phyloP scores from a whole-genome alignment of 2,329 filamentous ascomycete genomes.

The Fonsecaea erecta region DNA sequence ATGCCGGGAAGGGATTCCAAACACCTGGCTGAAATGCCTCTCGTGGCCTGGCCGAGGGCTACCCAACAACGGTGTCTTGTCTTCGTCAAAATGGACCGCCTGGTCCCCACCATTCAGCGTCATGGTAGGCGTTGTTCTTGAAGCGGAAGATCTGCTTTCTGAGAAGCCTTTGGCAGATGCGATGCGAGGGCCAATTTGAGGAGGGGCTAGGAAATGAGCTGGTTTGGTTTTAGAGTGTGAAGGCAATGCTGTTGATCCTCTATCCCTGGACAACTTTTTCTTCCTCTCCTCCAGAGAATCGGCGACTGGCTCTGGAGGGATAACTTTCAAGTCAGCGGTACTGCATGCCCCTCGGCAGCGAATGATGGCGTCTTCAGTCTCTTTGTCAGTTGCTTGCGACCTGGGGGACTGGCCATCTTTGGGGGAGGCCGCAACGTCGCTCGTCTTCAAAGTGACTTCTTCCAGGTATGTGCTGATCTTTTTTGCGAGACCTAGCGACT shows the following conservation, averaged over 20 bases:
- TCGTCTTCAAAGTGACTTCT: not conserved
- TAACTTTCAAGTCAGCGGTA: conserved; percentile 1
- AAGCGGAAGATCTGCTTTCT: not conserved
- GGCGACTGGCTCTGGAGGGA: conserved; percentile 13
- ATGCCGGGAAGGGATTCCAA: conserved; percentile 32
- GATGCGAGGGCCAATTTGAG: conserved; percentile 14
- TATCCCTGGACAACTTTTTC: conserved; percentile 1
- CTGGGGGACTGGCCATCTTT: not conserved
- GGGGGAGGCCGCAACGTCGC: not conserved
- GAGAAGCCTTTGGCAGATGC: conserved; percentile 6
- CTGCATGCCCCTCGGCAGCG: conserved; percentile 15
- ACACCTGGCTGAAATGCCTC: conserved; percentile 33
- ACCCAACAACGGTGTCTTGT: conserved; percentile 16
- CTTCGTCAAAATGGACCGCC: conserved; percentile 18
- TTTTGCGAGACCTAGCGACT: conserved; percentile 10
- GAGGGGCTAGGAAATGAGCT: conserved; percentile 6
- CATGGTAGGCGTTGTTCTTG: conserved; percentile 1
- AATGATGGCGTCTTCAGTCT: not conserved
- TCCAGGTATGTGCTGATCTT: conserved; percentile 18
- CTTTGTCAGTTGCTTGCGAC: conserved; percentile 1
- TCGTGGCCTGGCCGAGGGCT: conserved; percentile 27
- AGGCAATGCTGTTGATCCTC: not conserved
- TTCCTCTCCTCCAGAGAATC: conserved; percentile 10
- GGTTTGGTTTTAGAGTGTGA: not conserved
- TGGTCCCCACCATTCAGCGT: conserved; percentile 17